Percentiles rank a stretch among this genome's conserved stretches.
Evolutionary conservation across 805 yeast species (phyloP).

Genomic region (Candida odintsovae): DNA sequence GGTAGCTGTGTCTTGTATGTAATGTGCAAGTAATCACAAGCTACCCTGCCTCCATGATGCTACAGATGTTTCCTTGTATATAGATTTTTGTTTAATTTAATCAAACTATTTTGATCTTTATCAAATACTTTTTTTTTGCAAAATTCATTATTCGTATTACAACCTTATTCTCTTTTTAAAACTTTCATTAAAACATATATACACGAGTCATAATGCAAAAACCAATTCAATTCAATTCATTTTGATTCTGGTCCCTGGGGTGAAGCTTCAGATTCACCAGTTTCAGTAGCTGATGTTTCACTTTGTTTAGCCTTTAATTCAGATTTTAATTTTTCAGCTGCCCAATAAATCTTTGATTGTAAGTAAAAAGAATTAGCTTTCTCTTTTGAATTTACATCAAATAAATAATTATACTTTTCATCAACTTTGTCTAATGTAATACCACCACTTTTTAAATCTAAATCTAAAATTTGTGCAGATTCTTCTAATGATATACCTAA

Average conservation of each 20-base stretch:
- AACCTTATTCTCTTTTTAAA: neutral
- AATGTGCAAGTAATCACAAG: constrained; percentile 19
- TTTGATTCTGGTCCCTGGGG: neutral
- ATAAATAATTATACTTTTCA: constrained; percentile 72
- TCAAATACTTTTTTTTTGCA: too few relatives aligned
- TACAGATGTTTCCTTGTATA: constrained; percentile 13
- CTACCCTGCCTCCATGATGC: constrained; percentile 24
- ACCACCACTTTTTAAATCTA: constrained; percentile 50
- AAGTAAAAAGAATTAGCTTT: constrained; percentile 94
- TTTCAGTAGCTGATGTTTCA: constrained; percentile 21
- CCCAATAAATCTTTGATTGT: constrained; percentile 89
- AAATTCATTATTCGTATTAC: neutral
- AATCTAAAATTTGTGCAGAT: constrained; percentile 83
- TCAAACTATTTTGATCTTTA: neutral
- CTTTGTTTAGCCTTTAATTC: constrained; percentile 61
- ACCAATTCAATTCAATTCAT: neutral
- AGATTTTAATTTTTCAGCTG: constrained; percentile 82
- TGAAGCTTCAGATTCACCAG: neutral
- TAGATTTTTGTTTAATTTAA: neutral
- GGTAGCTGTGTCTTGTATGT: constrained; percentile 13
- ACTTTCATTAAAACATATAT: neutral
- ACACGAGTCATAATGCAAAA: neutral
- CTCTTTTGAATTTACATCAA: constrained; percentile 85
- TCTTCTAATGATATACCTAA: constrained; percentile 85
- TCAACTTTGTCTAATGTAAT: constrained; percentile 55